Evolutionary conservation across 495 filamentous ascomycete species (phyloP).

Genomic region (Aspergillus homomorphus): DNA sequence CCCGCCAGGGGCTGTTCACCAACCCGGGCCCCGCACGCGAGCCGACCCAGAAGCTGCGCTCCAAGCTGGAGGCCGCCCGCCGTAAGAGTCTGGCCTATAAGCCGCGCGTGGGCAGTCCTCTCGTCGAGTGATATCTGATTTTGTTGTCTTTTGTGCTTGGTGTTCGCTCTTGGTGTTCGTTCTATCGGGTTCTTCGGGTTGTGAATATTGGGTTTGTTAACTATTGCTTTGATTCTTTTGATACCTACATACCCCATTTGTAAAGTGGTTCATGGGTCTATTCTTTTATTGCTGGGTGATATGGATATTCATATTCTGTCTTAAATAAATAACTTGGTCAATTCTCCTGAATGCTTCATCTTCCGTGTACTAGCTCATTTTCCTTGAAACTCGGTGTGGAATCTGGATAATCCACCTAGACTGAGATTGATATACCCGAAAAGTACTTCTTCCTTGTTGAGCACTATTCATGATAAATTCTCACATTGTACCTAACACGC

Average conservation of each 20-base stretch:
- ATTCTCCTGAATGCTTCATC: background rate
- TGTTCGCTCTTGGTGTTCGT: slow-evolving; percentile 1
- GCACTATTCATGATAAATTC: too few species aligned
- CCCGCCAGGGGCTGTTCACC: slow-evolving; percentile 44
- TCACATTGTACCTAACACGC: too few species aligned
- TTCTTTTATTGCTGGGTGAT: too few species aligned
- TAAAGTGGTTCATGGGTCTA: too few species aligned
- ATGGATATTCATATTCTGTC: too few species aligned
- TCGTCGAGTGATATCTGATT: slow-evolving; percentile 32
- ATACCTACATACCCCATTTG: background rate
- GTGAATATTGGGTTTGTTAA: background rate
- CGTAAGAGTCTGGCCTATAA: slow-evolving; percentile 82
- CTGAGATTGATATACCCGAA: too few species aligned
- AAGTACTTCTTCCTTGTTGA: too few species aligned
- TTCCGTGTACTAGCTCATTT: background rate
- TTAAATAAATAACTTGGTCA: background rate
- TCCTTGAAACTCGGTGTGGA: too few species aligned
- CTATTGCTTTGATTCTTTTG: background rate
- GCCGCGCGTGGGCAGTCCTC: slow-evolving; percentile 72
- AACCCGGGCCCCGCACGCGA: slow-evolving; percentile 25
- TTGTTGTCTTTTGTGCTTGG: slow-evolving; percentile 5
- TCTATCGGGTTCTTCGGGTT: slow-evolving; percentile 9
- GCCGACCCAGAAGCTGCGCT: slow-evolving; percentile 49
- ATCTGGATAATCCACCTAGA: too few species aligned
- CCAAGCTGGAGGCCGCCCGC: slow-evolving; percentile 68